Percentiles rank a stretch among this genome's conserved stretches.
These are phyloP conservation scores for Reticulascus tulasneorum DNA, from an alignment of 2,329 filamentous ascomycete genomes.

Conservation along the genomic window DNA sequence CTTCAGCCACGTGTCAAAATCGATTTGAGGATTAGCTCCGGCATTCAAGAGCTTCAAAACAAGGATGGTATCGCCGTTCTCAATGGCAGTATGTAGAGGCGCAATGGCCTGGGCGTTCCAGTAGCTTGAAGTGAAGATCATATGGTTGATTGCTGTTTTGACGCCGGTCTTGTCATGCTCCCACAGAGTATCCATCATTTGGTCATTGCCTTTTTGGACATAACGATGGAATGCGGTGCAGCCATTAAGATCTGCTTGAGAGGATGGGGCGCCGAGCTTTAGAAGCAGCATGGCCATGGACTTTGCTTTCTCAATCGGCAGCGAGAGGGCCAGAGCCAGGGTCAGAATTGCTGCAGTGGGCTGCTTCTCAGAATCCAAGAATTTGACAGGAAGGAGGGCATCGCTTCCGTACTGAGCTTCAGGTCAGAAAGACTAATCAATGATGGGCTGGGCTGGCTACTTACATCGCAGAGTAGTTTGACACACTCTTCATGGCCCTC, in stretches of 20 bases:
- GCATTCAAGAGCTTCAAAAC: conserved; percentile 58
- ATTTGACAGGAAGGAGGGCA: conserved; percentile 69
- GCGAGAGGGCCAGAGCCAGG: conserved; percentile 61
- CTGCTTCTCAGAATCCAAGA: conserved; percentile 43
- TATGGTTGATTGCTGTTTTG: conserved; percentile 63
- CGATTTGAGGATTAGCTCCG: conserved; percentile 57
- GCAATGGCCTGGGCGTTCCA: conserved; percentile 35
- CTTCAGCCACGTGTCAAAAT: conserved; percentile 63
- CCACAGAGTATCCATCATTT: conserved; percentile 45
- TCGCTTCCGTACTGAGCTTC: conserved; percentile 67
- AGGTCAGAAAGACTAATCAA: conserved; percentile 7
- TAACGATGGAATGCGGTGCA: conserved; percentile 65
- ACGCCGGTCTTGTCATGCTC: conserved; percentile 57
- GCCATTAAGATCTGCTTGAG: conserved; percentile 65
- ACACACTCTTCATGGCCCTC: conserved; percentile 68
- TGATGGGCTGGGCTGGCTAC: conserved; percentile 8
- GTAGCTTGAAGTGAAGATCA: conserved; percentile 37
- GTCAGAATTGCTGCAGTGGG: conserved; percentile 63
- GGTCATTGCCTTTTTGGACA: conserved; percentile 44
- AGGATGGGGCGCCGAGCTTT: conserved; percentile 65
- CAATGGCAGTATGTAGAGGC: conserved; percentile 58
- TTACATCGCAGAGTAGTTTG: conserved; percentile 60
- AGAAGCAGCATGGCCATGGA: conserved; percentile 64
- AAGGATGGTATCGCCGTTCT: conserved; percentile 45
- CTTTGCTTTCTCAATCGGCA: conserved; percentile 60